A percentile compares a stretch with the other conserved stretches of the same genome.
Evolutionary conservation across 768 basidiomycete genomes (phyloP).

Genomic region (Boletales sp.): DNA sequence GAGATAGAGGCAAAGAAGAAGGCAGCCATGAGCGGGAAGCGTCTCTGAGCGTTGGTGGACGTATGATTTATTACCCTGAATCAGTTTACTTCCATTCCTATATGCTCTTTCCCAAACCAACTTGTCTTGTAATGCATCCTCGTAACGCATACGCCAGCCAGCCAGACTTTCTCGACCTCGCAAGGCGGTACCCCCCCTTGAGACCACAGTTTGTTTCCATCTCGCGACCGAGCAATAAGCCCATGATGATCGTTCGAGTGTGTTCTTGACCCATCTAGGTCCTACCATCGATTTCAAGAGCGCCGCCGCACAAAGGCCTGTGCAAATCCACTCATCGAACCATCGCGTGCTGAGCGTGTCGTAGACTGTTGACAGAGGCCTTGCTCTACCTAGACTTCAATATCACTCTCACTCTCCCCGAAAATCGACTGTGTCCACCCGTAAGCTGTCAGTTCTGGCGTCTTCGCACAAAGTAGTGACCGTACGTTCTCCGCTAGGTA

Average conservation of each 20-base stretch:
- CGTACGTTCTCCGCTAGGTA: constrained; percentile 40
- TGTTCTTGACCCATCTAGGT: constrained; percentile 25
- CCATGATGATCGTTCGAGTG: constrained; percentile 16
- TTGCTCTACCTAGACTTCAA: constrained; percentile 74
- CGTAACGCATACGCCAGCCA: constrained; percentile 45
- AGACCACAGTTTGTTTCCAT: constrained; percentile 44
- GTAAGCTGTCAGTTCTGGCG: constrained; percentile 41
- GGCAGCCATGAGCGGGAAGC: constrained; percentile 29
- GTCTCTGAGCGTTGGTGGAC: constrained; percentile 35
- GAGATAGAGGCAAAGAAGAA: constrained; percentile 62
- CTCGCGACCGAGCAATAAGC: neutral
- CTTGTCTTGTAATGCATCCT: constrained; percentile 36
- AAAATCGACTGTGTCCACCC: constrained; percentile 81
- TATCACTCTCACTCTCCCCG: constrained; percentile 56
- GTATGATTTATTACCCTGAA: constrained; percentile 2
- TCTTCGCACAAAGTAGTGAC: neutral
- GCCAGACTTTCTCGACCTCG: constrained; percentile 60
- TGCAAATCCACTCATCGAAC: neutral
- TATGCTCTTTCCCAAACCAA: no score
- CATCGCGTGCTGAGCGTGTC: constrained; percentile 12
- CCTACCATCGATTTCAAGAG: constrained; percentile 73
- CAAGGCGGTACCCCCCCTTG: constrained; percentile 54
- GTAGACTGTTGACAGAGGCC: constrained; percentile 74
- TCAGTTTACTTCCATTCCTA: no score
- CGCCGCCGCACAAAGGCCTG: constrained; percentile 64